Evolutionary conservation across 176 grass and related monocot species (phyloP).

Genomic region (Oryza meridionalis): DNA sequence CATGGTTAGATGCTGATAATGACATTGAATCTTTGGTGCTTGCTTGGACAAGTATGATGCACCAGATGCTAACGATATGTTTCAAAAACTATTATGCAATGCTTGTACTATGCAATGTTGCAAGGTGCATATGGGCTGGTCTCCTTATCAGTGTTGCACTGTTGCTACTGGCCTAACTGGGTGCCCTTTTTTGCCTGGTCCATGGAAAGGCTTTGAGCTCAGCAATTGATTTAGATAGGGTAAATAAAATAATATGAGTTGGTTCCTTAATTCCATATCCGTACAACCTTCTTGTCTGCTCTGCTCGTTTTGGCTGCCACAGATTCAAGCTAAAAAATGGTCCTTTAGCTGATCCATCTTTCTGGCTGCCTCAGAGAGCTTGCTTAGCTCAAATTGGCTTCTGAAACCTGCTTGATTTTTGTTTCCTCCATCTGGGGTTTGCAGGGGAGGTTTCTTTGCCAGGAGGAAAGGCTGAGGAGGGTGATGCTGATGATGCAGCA

Average conservation of each 20-base stretch:
- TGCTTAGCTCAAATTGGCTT: constrained; percentile 9
- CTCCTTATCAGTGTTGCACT: neutral
- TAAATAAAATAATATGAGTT: neutral
- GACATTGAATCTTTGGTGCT: neutral
- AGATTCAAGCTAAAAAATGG: constrained; percentile 16
- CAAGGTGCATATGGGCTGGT: neutral
- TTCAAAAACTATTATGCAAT: neutral
- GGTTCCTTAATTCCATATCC: neutral
- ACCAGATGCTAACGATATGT: neutral
- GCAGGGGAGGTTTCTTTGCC: constrained; percentile 61
- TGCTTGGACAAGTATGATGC: neutral
- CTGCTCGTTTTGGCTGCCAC: constrained; percentile 3
- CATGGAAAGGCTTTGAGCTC: neutral
- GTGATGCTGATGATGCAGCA: constrained; percentile 48
- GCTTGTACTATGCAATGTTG: neutral
- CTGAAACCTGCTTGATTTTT: neutral
- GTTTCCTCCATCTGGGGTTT: neutral
- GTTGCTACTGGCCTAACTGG: neutral
- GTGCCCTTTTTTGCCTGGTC: neutral
- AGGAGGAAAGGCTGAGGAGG: constrained; percentile 52
- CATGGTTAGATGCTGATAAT: neutral
- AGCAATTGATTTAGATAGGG: neutral
- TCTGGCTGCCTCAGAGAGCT: neutral
- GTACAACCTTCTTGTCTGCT: neutral
- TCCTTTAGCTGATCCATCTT: neutral